phyloP scores from a whole-genome alignment of 495 filamentous ascomycete species.

The Aspergillus funiculosus region DNA sequence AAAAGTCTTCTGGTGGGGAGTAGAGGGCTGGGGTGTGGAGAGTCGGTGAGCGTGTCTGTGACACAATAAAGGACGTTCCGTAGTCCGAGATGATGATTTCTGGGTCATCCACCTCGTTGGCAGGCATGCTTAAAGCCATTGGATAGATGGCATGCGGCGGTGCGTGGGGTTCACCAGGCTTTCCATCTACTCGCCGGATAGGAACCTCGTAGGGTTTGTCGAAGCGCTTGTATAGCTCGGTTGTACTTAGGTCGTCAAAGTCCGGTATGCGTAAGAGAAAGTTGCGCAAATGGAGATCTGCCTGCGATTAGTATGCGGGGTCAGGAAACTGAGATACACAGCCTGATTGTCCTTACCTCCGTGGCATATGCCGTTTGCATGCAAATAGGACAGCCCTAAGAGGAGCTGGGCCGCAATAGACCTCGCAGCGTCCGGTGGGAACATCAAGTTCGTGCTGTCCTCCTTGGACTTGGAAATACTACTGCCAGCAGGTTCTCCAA shows the following conservation, averaged over 20 bases:
- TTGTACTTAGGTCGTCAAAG: constrained; percentile 17
- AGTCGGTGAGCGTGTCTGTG: constrained; percentile 18
- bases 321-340: constrained; percentile 8
- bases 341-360: constrained; percentile 20
- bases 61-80: constrained; percentile 21
- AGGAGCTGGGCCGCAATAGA: constrained; percentile 24
- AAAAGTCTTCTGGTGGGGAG: constrained; percentile 25
- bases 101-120: constrained; percentile 20
- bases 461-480: constrained; percentile 28
- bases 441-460: constrained; percentile 21
- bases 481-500: constrained; percentile 25
- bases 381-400: constrained; percentile 22
- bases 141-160: constrained; percentile 21
- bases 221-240: constrained; percentile 22
- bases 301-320: constrained; percentile 11
- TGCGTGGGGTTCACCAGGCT: constrained; percentile 20
- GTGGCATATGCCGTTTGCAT: constrained; percentile 20
- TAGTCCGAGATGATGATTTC: constrained; percentile 25
- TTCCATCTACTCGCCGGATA: constrained; percentile 22
- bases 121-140: constrained; percentile 16
- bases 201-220: constrained; percentile 22
- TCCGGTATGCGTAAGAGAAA: constrained; percentile 19
- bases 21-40: constrained; percentile 23
- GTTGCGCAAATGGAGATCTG: constrained; percentile 24
- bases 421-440: constrained; percentile 25